These are phyloP conservation scores for Ramaria sp. DNA, from an alignment of 768 basidiomycete genomes.

Conservation along the genomic window DNA sequence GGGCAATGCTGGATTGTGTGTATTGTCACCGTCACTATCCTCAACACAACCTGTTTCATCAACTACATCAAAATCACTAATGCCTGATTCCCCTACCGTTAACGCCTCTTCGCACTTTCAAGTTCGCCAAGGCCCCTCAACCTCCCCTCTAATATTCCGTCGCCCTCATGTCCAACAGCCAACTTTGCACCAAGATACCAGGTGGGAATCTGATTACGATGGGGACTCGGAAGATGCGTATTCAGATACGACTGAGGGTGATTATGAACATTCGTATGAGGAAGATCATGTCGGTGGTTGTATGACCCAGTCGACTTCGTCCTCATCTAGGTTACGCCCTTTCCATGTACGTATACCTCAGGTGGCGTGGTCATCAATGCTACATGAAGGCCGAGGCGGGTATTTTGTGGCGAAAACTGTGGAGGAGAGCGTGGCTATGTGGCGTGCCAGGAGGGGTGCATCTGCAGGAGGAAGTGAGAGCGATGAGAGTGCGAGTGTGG, in stretches of 20 bases:
- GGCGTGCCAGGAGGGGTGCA: background rate
- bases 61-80: background rate
- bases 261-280: background rate
- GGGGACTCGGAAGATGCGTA: too few species aligned
- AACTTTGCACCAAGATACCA: too few species aligned
- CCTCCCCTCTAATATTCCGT: background rate
- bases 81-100: background rate
- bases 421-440: background rate
- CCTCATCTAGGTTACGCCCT: background rate
- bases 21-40: background rate
- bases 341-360: conserved; percentile 6
- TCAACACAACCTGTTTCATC: background rate
- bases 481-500: background rate
- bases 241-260: too few species aligned
- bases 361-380: background rate
- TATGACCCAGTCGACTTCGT: background rate
- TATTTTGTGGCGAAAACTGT: conserved; percentile 1
- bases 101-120: background rate
- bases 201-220: too few species aligned
- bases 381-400: background rate
- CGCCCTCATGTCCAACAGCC: background rate
- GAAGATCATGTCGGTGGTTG: background rate
- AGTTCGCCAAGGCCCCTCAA: background rate
- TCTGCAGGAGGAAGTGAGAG: background rate
- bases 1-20: too few species aligned